phyloP scores from a whole-genome alignment of 192 early-diverging fungal species.

The Coemansia aciculifera region DNA sequence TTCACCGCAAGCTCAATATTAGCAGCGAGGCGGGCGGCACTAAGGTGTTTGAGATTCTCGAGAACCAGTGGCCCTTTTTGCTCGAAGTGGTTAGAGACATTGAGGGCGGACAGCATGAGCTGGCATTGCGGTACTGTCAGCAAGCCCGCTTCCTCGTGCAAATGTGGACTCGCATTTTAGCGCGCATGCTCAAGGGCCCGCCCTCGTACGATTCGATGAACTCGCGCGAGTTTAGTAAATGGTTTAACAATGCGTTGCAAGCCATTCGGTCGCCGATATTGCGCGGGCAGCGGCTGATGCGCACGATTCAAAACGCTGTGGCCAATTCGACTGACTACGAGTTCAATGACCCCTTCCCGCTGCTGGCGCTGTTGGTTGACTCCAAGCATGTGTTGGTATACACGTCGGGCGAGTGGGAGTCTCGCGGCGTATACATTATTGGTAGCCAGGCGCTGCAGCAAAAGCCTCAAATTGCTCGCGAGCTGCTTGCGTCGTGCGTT shows the following conservation, averaged over 20 bases:
- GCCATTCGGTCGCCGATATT: constrained; percentile 49
- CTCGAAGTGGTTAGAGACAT: constrained; percentile 67
- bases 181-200: constrained; percentile 38
- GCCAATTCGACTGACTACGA: constrained; percentile 76
- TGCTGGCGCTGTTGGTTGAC: constrained; percentile 65
- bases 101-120: constrained; percentile 72
- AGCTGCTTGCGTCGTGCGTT: constrained; percentile 59
- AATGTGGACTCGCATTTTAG: constrained; percentile 32
- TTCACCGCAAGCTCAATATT: constrained; percentile 69
- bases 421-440: constrained; percentile 71
- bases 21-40: constrained; percentile 59
- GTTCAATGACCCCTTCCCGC: constrained; percentile 58
- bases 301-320: constrained; percentile 51
- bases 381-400: constrained; percentile 76
- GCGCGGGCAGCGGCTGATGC: constrained; percentile 49
- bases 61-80: constrained; percentile 82
- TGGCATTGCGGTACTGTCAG: constrained; percentile 75
- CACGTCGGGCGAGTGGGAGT: constrained; percentile 66
- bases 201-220: constrained; percentile 31
- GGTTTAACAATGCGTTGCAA: constrained; percentile 43
- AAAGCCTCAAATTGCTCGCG: constrained; percentile 53
- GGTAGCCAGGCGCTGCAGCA: constrained; percentile 64
- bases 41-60: constrained; percentile 77
- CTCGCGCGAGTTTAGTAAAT: constrained; percentile 47
- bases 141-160: constrained; percentile 40